Evolutionary conservation across 2,329 filamentous ascomycete species (phyloP).

Genomic region (Talaromyces amestolkiae): DNA sequence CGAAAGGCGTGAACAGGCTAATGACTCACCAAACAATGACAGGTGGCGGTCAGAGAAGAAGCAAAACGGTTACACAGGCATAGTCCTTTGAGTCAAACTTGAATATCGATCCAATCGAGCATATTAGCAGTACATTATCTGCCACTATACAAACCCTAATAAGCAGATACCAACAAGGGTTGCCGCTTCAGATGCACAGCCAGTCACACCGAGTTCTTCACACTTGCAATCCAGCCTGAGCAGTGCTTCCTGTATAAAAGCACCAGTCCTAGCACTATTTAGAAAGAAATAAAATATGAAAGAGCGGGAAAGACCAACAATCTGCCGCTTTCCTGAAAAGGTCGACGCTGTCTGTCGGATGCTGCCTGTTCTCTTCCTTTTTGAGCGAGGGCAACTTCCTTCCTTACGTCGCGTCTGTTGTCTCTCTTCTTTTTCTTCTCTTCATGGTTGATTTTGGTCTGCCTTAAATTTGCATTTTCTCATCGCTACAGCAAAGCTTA

Average conservation of each 20-base stretch:
- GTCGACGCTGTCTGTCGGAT: too few relatives aligned
- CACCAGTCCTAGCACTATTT: background rate
- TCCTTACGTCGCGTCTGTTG: background rate
- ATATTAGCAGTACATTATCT: background rate
- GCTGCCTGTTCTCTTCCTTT: background rate
- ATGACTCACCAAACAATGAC: background rate
- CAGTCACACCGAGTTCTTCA: background rate
- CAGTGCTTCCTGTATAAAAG: background rate
- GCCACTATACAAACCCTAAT: background rate
- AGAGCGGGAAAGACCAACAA: background rate
- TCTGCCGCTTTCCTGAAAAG: background rate
- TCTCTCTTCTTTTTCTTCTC: background rate
- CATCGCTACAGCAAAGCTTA: background rate
- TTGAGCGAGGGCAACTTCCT: background rate
- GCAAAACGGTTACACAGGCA: background rate
- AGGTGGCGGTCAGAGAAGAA: slow-evolving; percentile 1
- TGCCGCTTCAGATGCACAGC: background rate
- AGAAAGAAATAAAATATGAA: background rate
- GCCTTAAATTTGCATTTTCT: background rate
- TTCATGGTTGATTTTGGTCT: background rate
- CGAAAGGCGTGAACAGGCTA: slow-evolving; percentile 27
- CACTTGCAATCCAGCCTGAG: background rate
- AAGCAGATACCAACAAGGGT: background rate
- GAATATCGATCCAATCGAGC: background rate
- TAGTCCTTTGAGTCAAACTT: background rate